Conservation (phyloP, 345 rosid genomes). For the Reutealis trisperma region DNA sequence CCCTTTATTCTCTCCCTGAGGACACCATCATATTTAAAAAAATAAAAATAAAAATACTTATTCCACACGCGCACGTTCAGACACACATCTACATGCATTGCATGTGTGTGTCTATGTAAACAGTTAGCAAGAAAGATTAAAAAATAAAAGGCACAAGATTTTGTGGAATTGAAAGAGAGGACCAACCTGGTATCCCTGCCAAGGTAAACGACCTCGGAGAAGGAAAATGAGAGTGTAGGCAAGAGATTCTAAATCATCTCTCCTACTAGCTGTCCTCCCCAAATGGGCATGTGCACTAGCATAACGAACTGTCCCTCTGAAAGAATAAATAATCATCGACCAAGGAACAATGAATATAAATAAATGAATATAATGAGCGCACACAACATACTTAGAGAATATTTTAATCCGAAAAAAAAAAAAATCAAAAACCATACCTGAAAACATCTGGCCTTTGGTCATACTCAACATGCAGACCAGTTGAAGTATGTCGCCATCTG, state of each 20-base stretch:
- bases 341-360: background rate
- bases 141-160: background rate
- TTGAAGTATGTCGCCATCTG: constrained; percentile 76
- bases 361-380: background rate
- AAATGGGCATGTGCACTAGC: constrained; percentile 97
- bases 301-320: constrained; percentile 92
- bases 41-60: constrained; percentile 12
- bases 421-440: constrained; percentile 43
- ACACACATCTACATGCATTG: background rate
- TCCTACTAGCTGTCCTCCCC: constrained; percentile 88
- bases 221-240: constrained; percentile 94
- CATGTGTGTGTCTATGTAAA: background rate
- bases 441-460: constrained; percentile 97
- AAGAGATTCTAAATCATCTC: constrained; percentile 96
- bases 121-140: background rate
- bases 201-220: constrained; percentile 87
- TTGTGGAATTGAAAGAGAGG: background rate
- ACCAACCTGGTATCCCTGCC: constrained; percentile 93
- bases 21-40: constrained; percentile 18
- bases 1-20: constrained; percentile 92
- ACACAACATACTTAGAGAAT: background rate
- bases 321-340: background rate
- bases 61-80: background rate
- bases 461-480: constrained; percentile 86
- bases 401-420: background rate